These are phyloP conservation scores for Malus hybrid DNA, from an alignment of 331 rosid species.

Conservation along the genomic window DNA sequence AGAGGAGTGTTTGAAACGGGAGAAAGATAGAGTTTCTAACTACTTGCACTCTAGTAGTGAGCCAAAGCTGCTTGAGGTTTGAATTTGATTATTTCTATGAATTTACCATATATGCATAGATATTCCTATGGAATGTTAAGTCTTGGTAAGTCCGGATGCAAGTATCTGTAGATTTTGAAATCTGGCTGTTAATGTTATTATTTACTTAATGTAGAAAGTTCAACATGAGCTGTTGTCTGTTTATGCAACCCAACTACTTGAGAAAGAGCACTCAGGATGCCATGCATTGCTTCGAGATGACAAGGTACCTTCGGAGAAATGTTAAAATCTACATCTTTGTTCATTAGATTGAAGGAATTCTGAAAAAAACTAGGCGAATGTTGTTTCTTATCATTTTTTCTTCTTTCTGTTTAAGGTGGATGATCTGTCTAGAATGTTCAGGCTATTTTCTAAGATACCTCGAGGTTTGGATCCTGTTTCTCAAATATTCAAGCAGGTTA, in stretches of 20 bases:
- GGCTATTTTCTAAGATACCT: slow-evolving; percentile 87
- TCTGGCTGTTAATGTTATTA: not conserved
- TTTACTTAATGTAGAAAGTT: slow-evolving; percentile 30
- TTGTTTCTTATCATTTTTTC: slow-evolving; percentile 1
- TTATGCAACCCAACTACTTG: slow-evolving; percentile 36
- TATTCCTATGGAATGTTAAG: not conserved
- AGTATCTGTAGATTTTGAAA: not conserved
- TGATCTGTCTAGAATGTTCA: slow-evolving; percentile 91
- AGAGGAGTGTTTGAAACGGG: slow-evolving; percentile 36
- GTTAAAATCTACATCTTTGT: not conserved
- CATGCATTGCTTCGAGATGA: slow-evolving; percentile 43
- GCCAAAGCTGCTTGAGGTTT: slow-evolving; percentile 42
- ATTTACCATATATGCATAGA: not conserved
- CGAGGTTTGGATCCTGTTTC: slow-evolving; percentile 85
- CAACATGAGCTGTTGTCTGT: slow-evolving; percentile 39
- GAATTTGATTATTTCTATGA: not conserved
- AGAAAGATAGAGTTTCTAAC: slow-evolving; percentile 38
- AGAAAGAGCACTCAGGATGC: slow-evolving; percentile 45
- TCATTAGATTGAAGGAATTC: not conserved
- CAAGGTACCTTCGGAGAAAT: slow-evolving; percentile 18
- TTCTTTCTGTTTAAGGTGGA: slow-evolving; percentile 38
- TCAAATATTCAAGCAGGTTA: slow-evolving; percentile 76
- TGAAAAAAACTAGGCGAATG: not conserved
- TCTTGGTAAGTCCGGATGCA: not conserved
- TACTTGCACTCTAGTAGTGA: slow-evolving; percentile 41